Evolutionary conservation across 1,284 basidiomycete genomes (phyloP), one percentile per base, ranked within the genome.

Genomic region (Melampsora americana): DNA sequence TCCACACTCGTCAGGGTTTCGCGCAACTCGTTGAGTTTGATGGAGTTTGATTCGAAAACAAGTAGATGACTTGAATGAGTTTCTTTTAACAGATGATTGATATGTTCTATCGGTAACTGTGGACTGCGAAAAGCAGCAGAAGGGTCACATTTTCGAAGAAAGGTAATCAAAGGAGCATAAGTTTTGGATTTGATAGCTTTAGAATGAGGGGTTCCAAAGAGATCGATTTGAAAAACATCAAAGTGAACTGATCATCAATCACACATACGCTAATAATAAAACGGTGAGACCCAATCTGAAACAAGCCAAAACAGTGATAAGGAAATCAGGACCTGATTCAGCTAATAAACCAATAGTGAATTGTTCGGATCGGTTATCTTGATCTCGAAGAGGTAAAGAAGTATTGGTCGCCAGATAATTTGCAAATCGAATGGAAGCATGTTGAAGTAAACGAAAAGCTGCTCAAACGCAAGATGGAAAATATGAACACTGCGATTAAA

Each of bases 261-360:
- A 26, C 5, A 60, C 48, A 32, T 12, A 59, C 23, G 39, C 60
- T 12, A 46, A 56, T 35, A 26, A 74, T 50, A 14, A 71, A 72
- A 26, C 60, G 20, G 72, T 26, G 0, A 71, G 59, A 9, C 44
- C 30, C 42, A 66, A 20, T 66, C 48, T 32, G 9, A 39, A 39
- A 39, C 61, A 64, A 64, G 61, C 61, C 28, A 64, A 20, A n/a
- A 64, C 28, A 23, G 61, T 64, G 35, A 64, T 64, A 9, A 64
- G 35, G 61, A 64, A 64, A 32, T 64, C 61, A 16, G 61, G 61
- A 64, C 61, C 61, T 26, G 61, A 64, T 64, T 30, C 23, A 35
- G 28, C 53, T 23, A 59, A 28, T 18, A 59, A 64, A 14, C 35
- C 28, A 18, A 64, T 20, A 28, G 61, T 39, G 35, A 35, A n/a